Base-by-base conservation (phyloP, 2,329 filamentous ascomycete species). In the Gaeumannomyces sp. region DNA sequence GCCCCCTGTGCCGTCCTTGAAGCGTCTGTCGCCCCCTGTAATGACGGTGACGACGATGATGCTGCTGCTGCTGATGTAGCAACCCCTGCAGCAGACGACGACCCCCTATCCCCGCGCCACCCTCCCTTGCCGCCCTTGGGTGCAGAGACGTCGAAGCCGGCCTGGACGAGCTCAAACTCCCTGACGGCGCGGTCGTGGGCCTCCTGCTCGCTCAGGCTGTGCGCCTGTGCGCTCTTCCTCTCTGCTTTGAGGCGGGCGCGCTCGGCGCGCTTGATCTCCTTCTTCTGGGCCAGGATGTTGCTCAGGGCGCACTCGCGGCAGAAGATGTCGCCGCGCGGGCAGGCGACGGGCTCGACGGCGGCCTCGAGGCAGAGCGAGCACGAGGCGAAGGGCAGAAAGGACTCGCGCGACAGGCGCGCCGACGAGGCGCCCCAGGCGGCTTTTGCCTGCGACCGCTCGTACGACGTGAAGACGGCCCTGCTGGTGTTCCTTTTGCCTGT, bases 251-350 rank as follows among this genome's bases (percentile, higher is more conserved):
- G 87, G 27, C 85, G 81, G 28, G 85, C 82, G 70, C 86, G 89
- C 67, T 92, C 91, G 2, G 91, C 73, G 0, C 95, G 86, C 74
- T 93, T 95, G 68, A 96, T 93, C 73, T 98, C 95, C 78, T 93
- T 91, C 70, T 92, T 89, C 76, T 99, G 94, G 1, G 92, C 85
- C 1, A 98, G 82, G n/a, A 99, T 87, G 72, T 98, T 97, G 70
- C 82, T 88, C 64, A 98, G 85, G 11, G 93, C 93, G 78, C 94
- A 99, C 79, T 98, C 95, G 70, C 92, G 88, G 76, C 94, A 99
- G 79, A 98, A 98, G 19, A 99, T 82, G 76, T 98, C 93, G 67
- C 94, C 94, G 68, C 88, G 85, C 3, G 85, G 80, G 76, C 94
- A 98, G 28, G 92, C 88, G 50, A 97, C 92, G 0, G 95, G 93